Evolutionary conservation across 306 rosid genomes (phyloP), one percentile per base, ranked within the genome.

Genomic region (Trichosanthes truncata): DNA sequence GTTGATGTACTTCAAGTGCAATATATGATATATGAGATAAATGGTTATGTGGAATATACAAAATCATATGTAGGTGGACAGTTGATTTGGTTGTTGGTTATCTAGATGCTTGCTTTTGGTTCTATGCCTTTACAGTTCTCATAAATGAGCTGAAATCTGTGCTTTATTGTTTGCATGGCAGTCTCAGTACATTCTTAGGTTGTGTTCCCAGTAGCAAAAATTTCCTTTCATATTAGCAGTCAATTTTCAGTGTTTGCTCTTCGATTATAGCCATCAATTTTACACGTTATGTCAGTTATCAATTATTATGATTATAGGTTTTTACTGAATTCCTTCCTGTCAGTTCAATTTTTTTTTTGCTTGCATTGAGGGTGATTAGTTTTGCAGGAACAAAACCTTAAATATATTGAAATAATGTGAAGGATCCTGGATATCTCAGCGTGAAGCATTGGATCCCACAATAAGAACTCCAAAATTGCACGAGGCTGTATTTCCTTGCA

Each of bases 361-460:
- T 7, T 31, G n/a, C 25, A 40, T 55, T 33, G 36, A 75, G 51
- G 41, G 15, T 9, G 49, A 45, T 18, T 61, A 17, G 59, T 84
- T 87, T 90, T 87, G 92, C 94, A 92, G 97, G 94, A 78, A 78
- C 43, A 33, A 77, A 5, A 36, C 33, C 18, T 57, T 55, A 55
- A 78, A 17, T 15, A 52, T 38, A 85, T 84, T 52, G 72, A 25
- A 3, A 77, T 55, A 20, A 20, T 86, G 55, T 81, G 87, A 85
- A 74, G 78, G 74, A 78, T 68, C 29, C 57, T 82, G 79, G 82
- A 80, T 80, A 49, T 67, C 68, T 55, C 79, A 78, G 97, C 46
- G 97, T 92, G 97, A 91, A 80, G 97, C 97, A 94, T 91, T 94
- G 98, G 97, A 94, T 94, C 97, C 91, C 96, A 79, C 84, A 77